These are phyloP conservation scores for Geotrichum ghanense DNA, from an alignment of 805 yeast species.

Conservation along the genomic window DNA sequence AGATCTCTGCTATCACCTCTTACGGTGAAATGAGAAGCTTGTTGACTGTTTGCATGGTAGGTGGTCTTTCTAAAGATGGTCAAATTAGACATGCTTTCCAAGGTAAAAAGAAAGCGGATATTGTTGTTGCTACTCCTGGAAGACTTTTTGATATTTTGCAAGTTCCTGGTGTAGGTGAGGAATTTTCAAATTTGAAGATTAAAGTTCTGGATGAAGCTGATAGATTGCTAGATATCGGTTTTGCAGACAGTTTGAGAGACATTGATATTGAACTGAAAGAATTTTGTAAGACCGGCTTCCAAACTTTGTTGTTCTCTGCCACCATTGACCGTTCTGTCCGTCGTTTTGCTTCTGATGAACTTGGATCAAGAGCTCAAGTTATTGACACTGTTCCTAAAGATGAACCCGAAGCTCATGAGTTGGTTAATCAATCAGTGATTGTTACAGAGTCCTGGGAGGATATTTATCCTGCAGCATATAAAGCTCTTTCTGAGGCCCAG, in stretches of 20 bases:
- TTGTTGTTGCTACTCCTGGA: constrained; percentile 86
- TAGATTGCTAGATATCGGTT: constrained; percentile 71
- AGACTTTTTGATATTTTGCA: constrained; percentile 54
- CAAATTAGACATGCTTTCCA: constrained; percentile 28
- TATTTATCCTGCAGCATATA: constrained; percentile 38
- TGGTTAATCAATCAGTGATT: constrained; percentile 57
- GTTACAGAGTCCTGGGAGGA: constrained; percentile 45
- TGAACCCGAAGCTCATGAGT: constrained; percentile 70
- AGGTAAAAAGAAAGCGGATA: constrained; percentile 33
- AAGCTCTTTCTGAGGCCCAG: constrained; percentile 9
- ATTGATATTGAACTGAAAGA: constrained; percentile 41
- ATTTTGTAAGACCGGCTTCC: constrained; percentile 26
- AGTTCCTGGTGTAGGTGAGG: constrained; percentile 31
- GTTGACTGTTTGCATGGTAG: constrained; percentile 47
- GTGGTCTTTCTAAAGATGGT: constrained; percentile 41
- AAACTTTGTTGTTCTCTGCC: constrained; percentile 76
- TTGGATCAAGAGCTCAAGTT: constrained; percentile 24
- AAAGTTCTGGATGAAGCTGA: constrained; percentile 89
- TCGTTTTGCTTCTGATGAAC: constrained; percentile 44
- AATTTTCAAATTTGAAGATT: constrained; percentile 45
- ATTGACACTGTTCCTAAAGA: constrained; percentile 66
- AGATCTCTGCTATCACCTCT: constrained; percentile 38
- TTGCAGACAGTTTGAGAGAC: constrained; percentile 49
- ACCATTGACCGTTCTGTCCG: constrained; percentile 65
- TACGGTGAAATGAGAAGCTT: constrained; percentile 24